A percentile compares a stretch with the other conserved stretches of the same genome.
Evolutionary conservation across 805 yeast genomes (phyloP).

Genomic region (Tetrapisispora iriomotensis): DNA sequence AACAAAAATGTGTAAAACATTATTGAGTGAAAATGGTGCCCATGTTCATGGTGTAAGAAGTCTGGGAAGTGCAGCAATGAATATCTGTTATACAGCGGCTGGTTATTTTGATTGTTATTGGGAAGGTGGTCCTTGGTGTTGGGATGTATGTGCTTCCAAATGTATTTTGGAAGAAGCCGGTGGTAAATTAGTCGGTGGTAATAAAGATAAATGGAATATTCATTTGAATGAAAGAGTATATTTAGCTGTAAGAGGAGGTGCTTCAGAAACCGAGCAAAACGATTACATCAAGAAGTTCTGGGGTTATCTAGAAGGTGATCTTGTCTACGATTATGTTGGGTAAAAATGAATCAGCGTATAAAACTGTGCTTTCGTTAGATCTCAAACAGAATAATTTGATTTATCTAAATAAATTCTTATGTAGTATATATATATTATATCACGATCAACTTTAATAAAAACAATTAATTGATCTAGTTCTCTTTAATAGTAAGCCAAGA

Average conservation of each 20-base stretch:
- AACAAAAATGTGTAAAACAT: slow-evolving; percentile 36
- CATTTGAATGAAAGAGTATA: slow-evolving; percentile 45
- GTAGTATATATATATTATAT: too few relatives aligned
- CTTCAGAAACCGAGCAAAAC: slow-evolving; percentile 33
- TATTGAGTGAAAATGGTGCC: slow-evolving; percentile 42
- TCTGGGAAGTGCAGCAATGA: slow-evolving; percentile 58
- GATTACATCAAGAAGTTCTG: slow-evolving; percentile 41
- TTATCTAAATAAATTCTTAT: too few relatives aligned
- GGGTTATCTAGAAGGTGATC: slow-evolving; percentile 38
- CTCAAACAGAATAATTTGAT: not conserved
- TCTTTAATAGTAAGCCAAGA: too few relatives aligned
- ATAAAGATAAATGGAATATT: slow-evolving; percentile 39
- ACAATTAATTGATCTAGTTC: too few relatives aligned
- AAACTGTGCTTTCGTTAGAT: not conserved
- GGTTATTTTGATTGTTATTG: slow-evolving; percentile 54
- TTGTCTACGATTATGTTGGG: slow-evolving; percentile 27
- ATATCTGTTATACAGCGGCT: slow-evolving; percentile 46
- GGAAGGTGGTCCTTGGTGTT: slow-evolving; percentile 62
- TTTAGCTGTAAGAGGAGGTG: slow-evolving; percentile 46
- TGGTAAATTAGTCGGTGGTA: slow-evolving; percentile 46
- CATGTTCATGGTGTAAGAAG: slow-evolving; percentile 53
- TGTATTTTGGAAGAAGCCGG: slow-evolving; percentile 51
- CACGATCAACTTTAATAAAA: too few relatives aligned
- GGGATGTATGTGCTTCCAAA: slow-evolving; percentile 70
- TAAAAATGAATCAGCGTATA: slow-evolving; percentile 6